phyloP scores from a whole-genome alignment of 768 basidiomycete genomes.

The Cubamyces lactineus region DNA sequence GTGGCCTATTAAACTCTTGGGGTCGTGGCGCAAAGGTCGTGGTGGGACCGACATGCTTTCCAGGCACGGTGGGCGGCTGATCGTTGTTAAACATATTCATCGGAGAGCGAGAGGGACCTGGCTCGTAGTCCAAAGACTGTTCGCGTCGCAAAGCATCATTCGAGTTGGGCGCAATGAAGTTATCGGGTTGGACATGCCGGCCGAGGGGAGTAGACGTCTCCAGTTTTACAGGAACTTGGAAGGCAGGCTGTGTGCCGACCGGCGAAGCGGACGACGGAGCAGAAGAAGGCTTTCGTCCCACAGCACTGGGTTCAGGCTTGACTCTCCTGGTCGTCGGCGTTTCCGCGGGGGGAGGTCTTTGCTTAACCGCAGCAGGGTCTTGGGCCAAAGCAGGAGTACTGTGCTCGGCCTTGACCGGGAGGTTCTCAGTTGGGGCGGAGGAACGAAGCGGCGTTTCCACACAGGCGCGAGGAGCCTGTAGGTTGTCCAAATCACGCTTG shows the following conservation, averaged over 20 bases:
- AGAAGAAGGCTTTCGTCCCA: background rate
- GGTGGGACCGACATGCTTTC: background rate
- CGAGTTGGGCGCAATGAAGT: background rate
- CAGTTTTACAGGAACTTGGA: background rate
- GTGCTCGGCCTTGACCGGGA: background rate
- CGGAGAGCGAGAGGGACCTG: background rate
- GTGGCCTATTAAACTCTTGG: background rate
- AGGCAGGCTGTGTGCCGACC: background rate
- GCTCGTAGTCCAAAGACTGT: slow-evolving; percentile 13
- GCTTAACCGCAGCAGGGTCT: background rate
- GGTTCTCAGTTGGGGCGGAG: background rate
- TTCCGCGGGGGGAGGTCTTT: background rate
- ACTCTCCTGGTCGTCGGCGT: background rate
- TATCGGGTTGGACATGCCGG: background rate
- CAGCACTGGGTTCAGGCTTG: slow-evolving; percentile 2
- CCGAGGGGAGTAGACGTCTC: background rate
- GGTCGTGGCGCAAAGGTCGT: too few species aligned
- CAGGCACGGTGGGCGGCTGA: background rate
- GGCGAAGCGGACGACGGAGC: background rate
- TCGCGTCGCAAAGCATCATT: background rate
- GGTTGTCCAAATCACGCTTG: background rate
- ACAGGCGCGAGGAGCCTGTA: background rate
- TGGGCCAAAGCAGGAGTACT: background rate
- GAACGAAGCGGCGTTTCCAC: background rate
- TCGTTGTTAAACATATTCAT: too few species aligned